These are phyloP conservation scores for Hawksworthiomyces lignivorus DNA, from an alignment of 2,329 filamentous ascomycete species.

Conservation along the genomic window DNA sequence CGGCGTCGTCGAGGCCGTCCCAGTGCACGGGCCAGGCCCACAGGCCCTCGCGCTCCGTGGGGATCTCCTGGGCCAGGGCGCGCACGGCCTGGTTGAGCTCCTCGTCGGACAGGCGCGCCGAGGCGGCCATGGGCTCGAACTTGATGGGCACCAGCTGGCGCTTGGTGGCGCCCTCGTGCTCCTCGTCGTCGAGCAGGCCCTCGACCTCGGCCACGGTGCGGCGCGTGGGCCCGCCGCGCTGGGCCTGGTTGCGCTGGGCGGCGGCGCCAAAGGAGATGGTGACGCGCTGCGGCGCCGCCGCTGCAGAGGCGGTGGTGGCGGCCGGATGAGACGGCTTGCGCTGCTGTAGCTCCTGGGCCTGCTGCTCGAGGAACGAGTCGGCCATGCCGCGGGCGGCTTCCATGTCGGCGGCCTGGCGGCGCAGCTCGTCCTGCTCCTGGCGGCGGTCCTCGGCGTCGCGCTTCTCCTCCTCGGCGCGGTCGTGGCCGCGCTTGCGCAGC, in stretches of 20 bases:
- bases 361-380: slow-evolving; percentile 81
- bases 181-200: slow-evolving; percentile 89
- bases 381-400: slow-evolving; percentile 79
- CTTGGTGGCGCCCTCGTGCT: slow-evolving; percentile 60
- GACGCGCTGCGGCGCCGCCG: slow-evolving; percentile 64
- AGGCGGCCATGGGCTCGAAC: slow-evolving; percentile 62
- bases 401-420: slow-evolving; percentile 60
- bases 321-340: background rate
- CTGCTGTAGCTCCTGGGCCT: slow-evolving; percentile 66
- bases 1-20: slow-evolving; percentile 76
- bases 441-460: slow-evolving; percentile 77
- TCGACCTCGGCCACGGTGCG: slow-evolving; percentile 91
- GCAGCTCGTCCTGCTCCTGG: slow-evolving; percentile 67
- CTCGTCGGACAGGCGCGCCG: slow-evolving; percentile 69
- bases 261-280: slow-evolving; percentile 89
- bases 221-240: slow-evolving; percentile 49
- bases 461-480: slow-evolving; percentile 64
- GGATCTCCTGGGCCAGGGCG: slow-evolving; percentile 82
- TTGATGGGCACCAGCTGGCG: slow-evolving; percentile 76
- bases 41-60: slow-evolving; percentile 73
- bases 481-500: slow-evolving; percentile 70
- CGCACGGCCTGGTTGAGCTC: slow-evolving; percentile 76
- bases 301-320: background rate
- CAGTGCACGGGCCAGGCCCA: slow-evolving; percentile 93
- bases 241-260: slow-evolving; percentile 61